Base-by-base conservation (phyloP, 257 asterid genomes). In the Jacaranda copaia region DNA sequence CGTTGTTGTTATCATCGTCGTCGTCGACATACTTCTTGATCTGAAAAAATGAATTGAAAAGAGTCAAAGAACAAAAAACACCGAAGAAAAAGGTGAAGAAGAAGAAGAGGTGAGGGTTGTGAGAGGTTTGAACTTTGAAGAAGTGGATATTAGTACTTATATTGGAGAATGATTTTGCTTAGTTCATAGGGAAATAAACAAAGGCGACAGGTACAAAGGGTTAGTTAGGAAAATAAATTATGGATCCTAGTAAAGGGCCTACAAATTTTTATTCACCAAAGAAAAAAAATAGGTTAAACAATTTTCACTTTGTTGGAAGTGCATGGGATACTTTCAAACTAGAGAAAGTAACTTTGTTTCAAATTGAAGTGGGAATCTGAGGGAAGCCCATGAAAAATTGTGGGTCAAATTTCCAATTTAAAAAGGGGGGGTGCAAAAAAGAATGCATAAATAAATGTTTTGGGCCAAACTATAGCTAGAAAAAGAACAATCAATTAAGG, bases 161-260 rank as follows among this genome's bases (percentile, higher is more conserved):
- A 81, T 40, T 58, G 70, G 74, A 39, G 58, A 64, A 75, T 75
- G 40, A 19, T 71, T 59, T 81, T 81, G 84, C 84, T 78, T 81
- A 78, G 85, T 79, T 76, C 82, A 75, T 83, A 63, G 86, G 74
- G 72, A 68, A 81, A 73, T 77, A 69, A 82, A 79, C 77, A 73
- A 79, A 83, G 81, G 80, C 80, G 86, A 64, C 67, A 80, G 67
- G 53, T 62, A 43, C 87, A 71, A 82, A 62, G 83, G 84, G 58
- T 81, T 73, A 78, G 56, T 49, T 56, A 68, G 75, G 73, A 36
- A 68, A 64, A 46, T 14, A 45, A 52, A 43, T 16, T 20, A 40
- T 65, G 46, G 56, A n/a, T 25, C 16, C 57, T 67, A 15, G 79
- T 35, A 16, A 60, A 39, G 73, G 73, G 71, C 80, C 88, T 60